Percentiles rank a stretch among this genome's conserved stretches.
These are phyloP conservation scores for Patellaria atrata DNA, from an alignment of 495 filamentous ascomycete species.

Conservation along the genomic window DNA sequence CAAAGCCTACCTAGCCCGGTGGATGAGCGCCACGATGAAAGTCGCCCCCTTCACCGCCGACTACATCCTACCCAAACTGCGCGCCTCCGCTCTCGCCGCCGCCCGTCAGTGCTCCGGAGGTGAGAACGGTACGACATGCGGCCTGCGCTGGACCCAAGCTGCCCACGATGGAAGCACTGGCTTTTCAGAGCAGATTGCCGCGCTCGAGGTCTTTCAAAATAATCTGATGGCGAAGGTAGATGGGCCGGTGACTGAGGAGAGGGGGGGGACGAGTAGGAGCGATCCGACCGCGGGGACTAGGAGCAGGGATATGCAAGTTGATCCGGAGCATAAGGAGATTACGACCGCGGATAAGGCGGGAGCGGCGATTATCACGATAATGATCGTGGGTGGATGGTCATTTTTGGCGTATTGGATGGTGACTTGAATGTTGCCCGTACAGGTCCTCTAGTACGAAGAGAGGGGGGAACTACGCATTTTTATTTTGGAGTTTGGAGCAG, in stretches of 20 bases:
- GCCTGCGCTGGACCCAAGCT: conserved; percentile 49
- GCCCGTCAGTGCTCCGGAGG: conserved; percentile 49
- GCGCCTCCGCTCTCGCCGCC: conserved; percentile 49
- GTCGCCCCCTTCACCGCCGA: conserved; percentile 53
- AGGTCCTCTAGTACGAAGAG: too few relatives aligned
- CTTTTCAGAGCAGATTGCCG: conserved; percentile 55
- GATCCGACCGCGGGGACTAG: conserved; percentile 56
- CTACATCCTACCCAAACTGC: conserved; percentile 47
- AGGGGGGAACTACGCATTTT: too few relatives aligned
- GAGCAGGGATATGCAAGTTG: conserved; percentile 60
- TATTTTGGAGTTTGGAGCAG: too few relatives aligned
- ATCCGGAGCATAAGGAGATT: conserved; percentile 41
- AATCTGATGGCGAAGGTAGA: conserved; percentile 26
- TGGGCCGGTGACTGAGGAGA: conserved; percentile 46
- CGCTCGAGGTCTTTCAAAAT: conserved; percentile 49
- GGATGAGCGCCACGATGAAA: conserved; percentile 59
- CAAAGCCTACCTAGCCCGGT: conserved; percentile 64
- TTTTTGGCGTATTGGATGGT: too few relatives aligned
- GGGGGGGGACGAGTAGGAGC: conserved; percentile 63
- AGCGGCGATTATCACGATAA: conserved; percentile 44
- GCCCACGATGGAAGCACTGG: conserved; percentile 26
- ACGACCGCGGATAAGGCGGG: conserved; percentile 42
- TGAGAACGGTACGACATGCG: conserved; percentile 42
- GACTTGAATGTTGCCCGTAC: too few relatives aligned
- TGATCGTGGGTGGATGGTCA: conserved; percentile 27